A percentile compares a stretch with the other conserved stretches of the same genome.
These are phyloP conservation scores for Cocos nucifera DNA, from an alignment of 176 grass and related monocot genomes.

Conservation along the genomic window DNA sequence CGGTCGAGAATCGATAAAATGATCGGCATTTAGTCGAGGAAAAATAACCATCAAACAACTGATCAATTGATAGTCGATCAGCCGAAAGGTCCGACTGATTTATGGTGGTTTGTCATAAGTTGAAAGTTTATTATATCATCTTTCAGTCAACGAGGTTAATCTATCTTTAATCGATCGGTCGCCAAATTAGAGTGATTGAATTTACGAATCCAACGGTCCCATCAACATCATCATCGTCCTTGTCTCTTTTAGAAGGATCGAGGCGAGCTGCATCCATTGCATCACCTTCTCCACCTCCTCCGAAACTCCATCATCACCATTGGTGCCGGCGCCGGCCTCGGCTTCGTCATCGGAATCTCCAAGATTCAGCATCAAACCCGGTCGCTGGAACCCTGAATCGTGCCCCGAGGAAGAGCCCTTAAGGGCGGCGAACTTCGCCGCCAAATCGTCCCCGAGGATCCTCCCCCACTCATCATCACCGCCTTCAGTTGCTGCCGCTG, in stretches of 20 bases:
- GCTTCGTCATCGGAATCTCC: background rate
- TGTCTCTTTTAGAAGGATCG: conserved; percentile 16
- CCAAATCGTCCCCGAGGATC: conserved; percentile 37
- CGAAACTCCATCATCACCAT: background rate
- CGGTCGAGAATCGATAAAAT: no score
- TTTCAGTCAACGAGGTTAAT: no score
- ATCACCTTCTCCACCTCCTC: conserved; percentile 87
- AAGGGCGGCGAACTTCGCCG: conserved; percentile 41
- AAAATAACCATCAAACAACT: no score
- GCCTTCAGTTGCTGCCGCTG: background rate
- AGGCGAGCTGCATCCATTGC: conserved; percentile 59
- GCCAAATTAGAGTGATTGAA: no score
- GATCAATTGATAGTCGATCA: no score
- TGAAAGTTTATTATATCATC: no score
- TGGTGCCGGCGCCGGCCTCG: background rate
- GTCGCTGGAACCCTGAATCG: background rate
- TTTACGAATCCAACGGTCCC: no score
- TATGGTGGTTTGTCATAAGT: no score
- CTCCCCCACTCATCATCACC: conserved; percentile 7
- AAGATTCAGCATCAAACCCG: background rate
- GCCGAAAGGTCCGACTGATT: no score
- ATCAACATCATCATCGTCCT: background rate
- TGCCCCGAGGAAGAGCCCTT: conserved; percentile 24
- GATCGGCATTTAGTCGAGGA: no score
- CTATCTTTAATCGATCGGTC: no score